Evolutionary conservation across 1,139 yeast genomes (phyloP), one percentile per base, ranked within the genome.

Genomic region (Yamadazyma atmosphaerica): DNA sequence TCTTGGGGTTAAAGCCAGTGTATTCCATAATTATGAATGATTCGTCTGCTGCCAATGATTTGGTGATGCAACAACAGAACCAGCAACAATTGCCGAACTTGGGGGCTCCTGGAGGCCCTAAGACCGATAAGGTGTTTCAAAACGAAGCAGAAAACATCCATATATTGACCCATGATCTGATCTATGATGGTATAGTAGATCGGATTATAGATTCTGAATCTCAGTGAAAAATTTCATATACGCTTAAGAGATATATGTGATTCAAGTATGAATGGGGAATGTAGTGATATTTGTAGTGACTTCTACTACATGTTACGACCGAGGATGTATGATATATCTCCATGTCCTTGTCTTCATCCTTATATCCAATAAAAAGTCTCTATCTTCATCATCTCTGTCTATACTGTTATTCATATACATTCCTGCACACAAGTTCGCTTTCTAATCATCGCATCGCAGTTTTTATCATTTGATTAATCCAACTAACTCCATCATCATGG

Each of bases 1-100:
- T 89, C 49, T 65, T 90, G 41, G 98, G 98, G 26, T 74, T 92
- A 45, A 79, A 81, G 48, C 87, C 96, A 0, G 81, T 92, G 2
- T 86, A 84, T 59, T 77, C 87, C 19, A 72, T 90, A 40, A 52
- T 90, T 14, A 74, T 87, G 56, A 83, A 83, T 3, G 83, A 77
- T 46, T 52, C 63, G 2, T 55, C 58, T 17, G 69, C 74, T 41
- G 74, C 71, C 11, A 73, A 73, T 29, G 78, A 79, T 17, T 69
- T 79, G 37, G 69, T 77, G 48, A 61, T 62, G 41, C 81, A 72
- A 48, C 79, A 71, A 41, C 79, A 68, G 43, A 72, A 63, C 39
- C 74, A 68, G 43, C 64, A 61, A 45, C 74, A 64, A 54, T 46
- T 72, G 42, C 74, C 75, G 1, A 55, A 58, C 36, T 60, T 76